Evolutionary conservation across 441 rosid genomes (phyloP).

Genomic region (Eruca vesicaria): DNA sequence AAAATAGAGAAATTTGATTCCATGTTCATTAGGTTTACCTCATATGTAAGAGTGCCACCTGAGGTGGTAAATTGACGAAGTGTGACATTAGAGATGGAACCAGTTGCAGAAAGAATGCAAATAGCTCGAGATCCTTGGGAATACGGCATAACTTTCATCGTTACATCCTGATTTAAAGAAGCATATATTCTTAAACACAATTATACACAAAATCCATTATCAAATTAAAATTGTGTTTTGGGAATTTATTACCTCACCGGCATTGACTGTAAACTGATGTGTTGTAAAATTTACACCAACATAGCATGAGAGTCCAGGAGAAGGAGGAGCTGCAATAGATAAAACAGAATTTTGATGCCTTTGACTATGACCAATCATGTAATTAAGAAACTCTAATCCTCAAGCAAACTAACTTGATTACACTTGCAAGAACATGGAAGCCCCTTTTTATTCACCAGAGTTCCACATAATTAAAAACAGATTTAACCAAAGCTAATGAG

Average conservation of each 20-base stretch:
- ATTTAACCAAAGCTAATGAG: too few species aligned
- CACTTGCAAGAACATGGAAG: too few species aligned
- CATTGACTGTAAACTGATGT: constrained; percentile 77
- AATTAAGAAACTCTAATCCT: not conserved
- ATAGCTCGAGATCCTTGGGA: constrained; percentile 91
- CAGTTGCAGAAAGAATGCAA: constrained; percentile 92
- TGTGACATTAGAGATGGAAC: constrained; percentile 89
- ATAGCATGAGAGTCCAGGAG: constrained; percentile 47
- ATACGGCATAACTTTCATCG: constrained; percentile 92
- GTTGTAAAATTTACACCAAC: constrained; percentile 93
- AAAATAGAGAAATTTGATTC: not conserved
- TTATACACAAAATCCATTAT: not conserved
- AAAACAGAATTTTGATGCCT: constrained; percentile 17
- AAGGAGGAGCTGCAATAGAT: constrained; percentile 15
- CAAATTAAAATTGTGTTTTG: not conserved
- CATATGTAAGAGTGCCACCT: constrained; percentile 93
- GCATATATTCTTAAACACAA: not conserved
- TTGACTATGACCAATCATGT: constrained; percentile 19
- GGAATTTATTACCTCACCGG: constrained; percentile 79
- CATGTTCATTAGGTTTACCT: constrained; percentile 46
- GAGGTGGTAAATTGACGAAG: constrained; percentile 87
- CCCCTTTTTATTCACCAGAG: too few species aligned
- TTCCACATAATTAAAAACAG: too few species aligned
- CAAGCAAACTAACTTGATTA: not conserved
- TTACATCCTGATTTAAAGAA: constrained; percentile 58